phyloP scores from a whole-genome alignment of 2,329 filamentous ascomycete species.

The Claviceps sp. region DNA sequence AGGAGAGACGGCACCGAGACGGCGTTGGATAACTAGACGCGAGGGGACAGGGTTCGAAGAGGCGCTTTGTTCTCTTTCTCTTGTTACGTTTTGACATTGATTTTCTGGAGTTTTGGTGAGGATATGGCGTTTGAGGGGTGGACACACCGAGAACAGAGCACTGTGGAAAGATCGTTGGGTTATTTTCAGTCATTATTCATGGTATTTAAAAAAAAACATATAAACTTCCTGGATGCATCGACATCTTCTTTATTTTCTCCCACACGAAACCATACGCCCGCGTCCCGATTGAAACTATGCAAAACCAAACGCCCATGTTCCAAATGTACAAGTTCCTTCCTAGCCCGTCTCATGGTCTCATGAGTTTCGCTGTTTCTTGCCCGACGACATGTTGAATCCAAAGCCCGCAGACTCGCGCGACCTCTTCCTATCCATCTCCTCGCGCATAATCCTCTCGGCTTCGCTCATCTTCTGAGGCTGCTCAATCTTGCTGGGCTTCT shows the following conservation, averaged over 20 bases:
- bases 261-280: neutral
- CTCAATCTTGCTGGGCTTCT: constrained; percentile 45
- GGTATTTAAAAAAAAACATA: neutral
- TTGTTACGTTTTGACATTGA: neutral
- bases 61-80: neutral
- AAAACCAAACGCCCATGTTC: neutral
- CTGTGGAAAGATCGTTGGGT: neutral
- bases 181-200: constrained; percentile 1
- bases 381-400: constrained; percentile 31
- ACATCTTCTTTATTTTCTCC: neutral
- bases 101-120: neutral
- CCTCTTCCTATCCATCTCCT: constrained; percentile 62
- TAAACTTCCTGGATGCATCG: neutral
- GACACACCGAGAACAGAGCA: neutral
- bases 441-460: constrained; percentile 78
- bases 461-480: constrained; percentile 77
- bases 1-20: constrained; percentile 44
- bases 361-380: constrained; percentile 37
- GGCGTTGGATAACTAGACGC: constrained; percentile 27
- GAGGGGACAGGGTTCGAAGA: neutral
- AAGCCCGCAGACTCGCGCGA: constrained; percentile 34
- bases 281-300: neutral
- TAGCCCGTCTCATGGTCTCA: constrained; percentile 3
- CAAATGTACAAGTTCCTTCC: neutral
- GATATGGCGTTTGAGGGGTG: constrained; percentile 1